These are phyloP conservation scores for Eimeria sp. DNA, from an alignment of 169 alveolate species.

Conservation along the genomic window DNA sequence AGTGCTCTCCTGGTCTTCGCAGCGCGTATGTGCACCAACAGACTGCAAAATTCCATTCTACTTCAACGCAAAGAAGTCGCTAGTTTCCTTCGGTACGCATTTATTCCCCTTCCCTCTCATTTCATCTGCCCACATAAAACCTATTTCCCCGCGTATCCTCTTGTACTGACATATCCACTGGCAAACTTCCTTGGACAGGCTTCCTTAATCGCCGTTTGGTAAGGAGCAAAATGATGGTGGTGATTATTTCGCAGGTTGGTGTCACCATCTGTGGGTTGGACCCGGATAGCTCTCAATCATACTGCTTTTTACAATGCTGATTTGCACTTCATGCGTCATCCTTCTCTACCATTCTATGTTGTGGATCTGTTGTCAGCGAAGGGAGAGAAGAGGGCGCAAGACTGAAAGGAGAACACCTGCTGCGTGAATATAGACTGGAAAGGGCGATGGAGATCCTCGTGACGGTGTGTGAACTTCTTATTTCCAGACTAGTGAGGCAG, in stretches of 20 bases:
- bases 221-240: not conserved
- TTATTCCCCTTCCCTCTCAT: not conserved
- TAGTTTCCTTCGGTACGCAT: conserved; percentile 45
- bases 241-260: not conserved
- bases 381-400: conserved; percentile 84
- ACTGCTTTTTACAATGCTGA: too few relatives aligned
- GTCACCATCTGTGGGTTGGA: not conserved
- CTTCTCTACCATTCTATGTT: not conserved
- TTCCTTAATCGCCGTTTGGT: not conserved
- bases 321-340: too few relatives aligned
- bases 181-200: not conserved
- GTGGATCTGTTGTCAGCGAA: conserved; percentile 21
- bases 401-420: conserved; percentile 81
- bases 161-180: not conserved
- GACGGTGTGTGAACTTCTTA: conserved; percentile 83
- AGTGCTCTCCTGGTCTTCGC: not conserved
- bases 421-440: conserved; percentile 79
- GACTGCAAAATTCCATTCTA: conserved; percentile 66
- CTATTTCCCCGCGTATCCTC: not conserved
- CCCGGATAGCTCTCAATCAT: too few relatives aligned
- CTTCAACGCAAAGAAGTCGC: conserved; percentile 75
- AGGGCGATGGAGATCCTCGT: conserved; percentile 84
- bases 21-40: conserved; percentile 76
- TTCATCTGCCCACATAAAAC: not conserved
- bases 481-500: conserved; percentile 70